These are phyloP conservation scores for Bassia scoparia DNA, from an alignment of 148 eudicot genomes.

Conservation along the genomic window DNA sequence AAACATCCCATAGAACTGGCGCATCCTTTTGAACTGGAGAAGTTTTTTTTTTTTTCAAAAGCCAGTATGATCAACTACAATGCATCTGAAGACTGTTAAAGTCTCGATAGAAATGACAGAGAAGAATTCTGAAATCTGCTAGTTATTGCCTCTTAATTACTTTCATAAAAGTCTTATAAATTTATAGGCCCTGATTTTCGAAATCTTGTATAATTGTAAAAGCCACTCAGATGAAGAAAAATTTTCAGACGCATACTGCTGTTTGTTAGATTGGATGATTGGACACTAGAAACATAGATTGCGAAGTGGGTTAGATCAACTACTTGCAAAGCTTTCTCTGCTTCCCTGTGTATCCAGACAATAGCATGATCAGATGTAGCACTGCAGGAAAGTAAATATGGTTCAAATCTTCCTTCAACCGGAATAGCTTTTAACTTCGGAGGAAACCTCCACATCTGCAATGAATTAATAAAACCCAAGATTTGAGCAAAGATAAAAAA, in stretches of 20 bases:
- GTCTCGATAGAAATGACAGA: background rate
- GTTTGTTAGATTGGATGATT: too few relatives aligned
- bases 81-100: background rate
- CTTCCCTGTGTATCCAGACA: conserved; percentile 79
- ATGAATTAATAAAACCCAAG: conserved; percentile 3
- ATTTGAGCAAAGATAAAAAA: background rate
- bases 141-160: background rate
- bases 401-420: conserved; percentile 92
- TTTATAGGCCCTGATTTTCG: background rate
- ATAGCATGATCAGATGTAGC: conserved; percentile 89
- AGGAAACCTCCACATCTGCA: conserved; percentile 75
- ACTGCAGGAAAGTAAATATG: conserved; percentile 80
- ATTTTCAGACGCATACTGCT: background rate
- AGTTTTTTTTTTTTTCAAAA: too few relatives aligned
- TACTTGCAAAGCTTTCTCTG: conserved; percentile 61
- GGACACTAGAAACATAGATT: background rate
- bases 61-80: too few relatives aligned
- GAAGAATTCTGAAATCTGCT: background rate
- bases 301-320: background rate
- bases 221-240: background rate
- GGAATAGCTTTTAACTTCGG: conserved; percentile 91
- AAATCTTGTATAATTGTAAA: background rate
- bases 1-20: too few relatives aligned
- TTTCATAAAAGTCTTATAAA: background rate
- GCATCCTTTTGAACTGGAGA: too few relatives aligned